Base-by-base conservation (phyloP, 2,329 filamentous ascomycete species). In the Sclerotinia borealis region DNA sequence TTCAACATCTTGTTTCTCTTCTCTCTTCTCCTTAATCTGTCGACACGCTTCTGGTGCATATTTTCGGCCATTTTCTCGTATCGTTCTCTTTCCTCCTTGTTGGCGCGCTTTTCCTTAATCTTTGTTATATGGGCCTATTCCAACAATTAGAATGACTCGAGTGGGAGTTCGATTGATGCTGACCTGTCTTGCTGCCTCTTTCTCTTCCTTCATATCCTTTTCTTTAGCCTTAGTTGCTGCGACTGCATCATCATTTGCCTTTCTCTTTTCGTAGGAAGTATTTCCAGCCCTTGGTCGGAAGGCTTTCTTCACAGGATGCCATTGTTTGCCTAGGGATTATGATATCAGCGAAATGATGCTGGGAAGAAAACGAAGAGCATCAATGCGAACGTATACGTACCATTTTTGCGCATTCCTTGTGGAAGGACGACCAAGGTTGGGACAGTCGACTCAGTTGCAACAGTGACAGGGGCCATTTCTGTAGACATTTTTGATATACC, bases 1-100 rank as follows among this genome's bases (percentile, higher is more conserved):
- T 88, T 87, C 72, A 89, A 75, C 75, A 92, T 79, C 80, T 93
- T 95, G 78, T 93, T 99, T 75, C 95, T 87, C 87, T 98, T 98
- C 82, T 99, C 95, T 77, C 92, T 90, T 74, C 93, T 85, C 87
- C 92, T 96, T 77, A 96, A 78, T 71, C 95, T 85, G 79, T 99
- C 95, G 15, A 98, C 89, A 66, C 93, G 84, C 83, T 96, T 98
- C 78, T 85, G 87, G 80, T 98, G 93, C 95, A 99, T 98, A 81
- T 95, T 98, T 79, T 92, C 91, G 25, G 92, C 93, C 85, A 99
- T 85, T 81, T 93, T 91, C 76, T 92, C 91, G 75, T 93, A 98
- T 70, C 93, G 83, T 73, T 93, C 92, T 77, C 90, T 92, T 81
- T 98, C 95, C 72, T 92, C 93, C 83, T 97, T 98, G 59, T 88